A percentile compares a stretch with the other conserved stretches of the same genome.
Evolutionary conservation across 805 yeast genomes (phyloP).

Genomic region (Lachancea lanzarotensis): DNA sequence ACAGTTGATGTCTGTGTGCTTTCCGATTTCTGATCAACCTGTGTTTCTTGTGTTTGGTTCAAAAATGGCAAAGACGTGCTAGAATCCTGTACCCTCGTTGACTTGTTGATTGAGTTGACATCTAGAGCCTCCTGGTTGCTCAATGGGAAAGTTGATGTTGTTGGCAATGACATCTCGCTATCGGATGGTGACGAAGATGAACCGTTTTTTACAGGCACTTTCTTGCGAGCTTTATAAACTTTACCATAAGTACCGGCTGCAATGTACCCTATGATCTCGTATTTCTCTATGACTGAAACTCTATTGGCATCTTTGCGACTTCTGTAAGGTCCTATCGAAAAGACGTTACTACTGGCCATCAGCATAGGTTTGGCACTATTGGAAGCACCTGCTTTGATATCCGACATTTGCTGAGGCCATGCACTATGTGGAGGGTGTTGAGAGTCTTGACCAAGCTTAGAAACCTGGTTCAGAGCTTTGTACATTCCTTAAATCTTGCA

Average conservation of each 20-base stretch:
- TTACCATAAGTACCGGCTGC: slow-evolving; percentile 99
- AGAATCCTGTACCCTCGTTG: slow-evolving; percentile 10
- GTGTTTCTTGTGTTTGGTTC: slow-evolving; percentile 1
- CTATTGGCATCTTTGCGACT: slow-evolving; percentile 58
- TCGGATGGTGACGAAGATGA: background rate
- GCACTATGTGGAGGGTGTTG: background rate
- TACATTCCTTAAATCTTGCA: slow-evolving; percentile 3
- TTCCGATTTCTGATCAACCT: background rate
- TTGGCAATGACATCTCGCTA: slow-evolving; percentile 7
- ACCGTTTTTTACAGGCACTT: slow-evolving; percentile 16
- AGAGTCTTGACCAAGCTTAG: slow-evolving; percentile 5
- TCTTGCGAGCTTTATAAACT: slow-evolving; percentile 81
- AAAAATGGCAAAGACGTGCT: background rate
- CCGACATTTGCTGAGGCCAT: slow-evolving; percentile 10
- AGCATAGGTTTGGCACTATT: slow-evolving; percentile 37
- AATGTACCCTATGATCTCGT: slow-evolving; percentile 86
- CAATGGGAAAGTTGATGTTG: slow-evolving; percentile 10
- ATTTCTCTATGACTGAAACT: slow-evolving; percentile 71
- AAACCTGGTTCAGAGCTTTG: slow-evolving; percentile 5
- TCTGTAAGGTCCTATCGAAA: slow-evolving; percentile 54
- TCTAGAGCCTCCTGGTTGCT: slow-evolving; percentile 13
- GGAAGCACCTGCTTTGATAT: slow-evolving; percentile 11
- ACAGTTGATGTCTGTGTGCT: background rate
- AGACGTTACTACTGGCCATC: slow-evolving; percentile 49
- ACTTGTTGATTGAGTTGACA: slow-evolving; percentile 9